A percentile compares a stretch with the other conserved stretches of the same genome.
Conservation (phyloP, 495 filamentous ascomycete genomes). For the Astrothelium macrocarpum region DNA sequence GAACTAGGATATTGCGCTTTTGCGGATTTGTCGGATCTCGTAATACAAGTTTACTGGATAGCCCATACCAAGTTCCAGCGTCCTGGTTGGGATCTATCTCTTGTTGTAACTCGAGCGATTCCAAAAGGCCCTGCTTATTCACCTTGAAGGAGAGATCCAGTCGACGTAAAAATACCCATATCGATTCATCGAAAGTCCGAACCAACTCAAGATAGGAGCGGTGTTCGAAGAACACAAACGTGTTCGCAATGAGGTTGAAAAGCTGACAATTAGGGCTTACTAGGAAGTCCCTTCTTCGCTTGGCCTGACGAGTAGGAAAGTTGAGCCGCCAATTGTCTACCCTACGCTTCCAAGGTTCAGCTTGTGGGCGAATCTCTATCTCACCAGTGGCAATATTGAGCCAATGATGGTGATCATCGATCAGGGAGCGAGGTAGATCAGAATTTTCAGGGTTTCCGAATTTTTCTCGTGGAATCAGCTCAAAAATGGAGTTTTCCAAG, state of each 20-base stretch:
- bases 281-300: conserved; percentile 7
- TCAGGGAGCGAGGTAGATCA: conserved; percentile 23
- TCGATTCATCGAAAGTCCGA: conserved; percentile 8
- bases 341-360: conserved; percentile 20
- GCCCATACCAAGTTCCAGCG: conserved; percentile 43
- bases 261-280: conserved; percentile 21
- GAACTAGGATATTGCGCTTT: conserved; percentile 29
- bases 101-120: conserved; percentile 19
- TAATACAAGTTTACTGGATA: conserved; percentile 39
- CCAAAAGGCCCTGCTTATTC: conserved; percentile 17
- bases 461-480: conserved; percentile 28
- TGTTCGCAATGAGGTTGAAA: conserved; percentile 10
- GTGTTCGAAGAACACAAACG: conserved; percentile 22
- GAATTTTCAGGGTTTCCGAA: conserved; percentile 21
- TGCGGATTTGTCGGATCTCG: conserved; percentile 27
- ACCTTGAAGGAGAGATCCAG: conserved; percentile 26
- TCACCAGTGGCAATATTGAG: conserved; percentile 21
- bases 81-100: conserved; percentile 29
- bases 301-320: conserved; percentile 14
- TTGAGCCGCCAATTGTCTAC: conserved; percentile 23
- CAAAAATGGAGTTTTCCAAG: conserved; percentile 15
- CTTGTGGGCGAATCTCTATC: conserved; percentile 23
- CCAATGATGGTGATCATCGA: conserved; percentile 24
- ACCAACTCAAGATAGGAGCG: conserved; percentile 16
- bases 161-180: conserved; percentile 22